Conservation (phyloP, 345 rosid species). For the Punica granatum region DNA sequence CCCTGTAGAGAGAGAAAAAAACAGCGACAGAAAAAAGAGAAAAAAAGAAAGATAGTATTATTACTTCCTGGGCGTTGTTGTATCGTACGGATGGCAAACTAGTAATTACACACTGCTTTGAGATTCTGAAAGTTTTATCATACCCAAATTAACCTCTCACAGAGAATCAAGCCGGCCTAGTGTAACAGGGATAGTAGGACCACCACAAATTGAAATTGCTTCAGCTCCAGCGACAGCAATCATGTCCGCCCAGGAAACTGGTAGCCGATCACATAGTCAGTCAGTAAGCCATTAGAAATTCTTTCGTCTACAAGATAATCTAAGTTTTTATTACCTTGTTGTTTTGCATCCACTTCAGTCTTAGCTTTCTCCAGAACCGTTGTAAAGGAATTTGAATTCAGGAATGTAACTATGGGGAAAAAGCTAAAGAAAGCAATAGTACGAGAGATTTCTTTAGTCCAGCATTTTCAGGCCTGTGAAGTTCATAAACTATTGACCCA, state of each 20-base stretch:
- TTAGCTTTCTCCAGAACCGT: conserved; percentile 83
- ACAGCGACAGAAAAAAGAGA: not conserved
- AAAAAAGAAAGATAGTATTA: not conserved
- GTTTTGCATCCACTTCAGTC: conserved; percentile 50
- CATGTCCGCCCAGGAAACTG: conserved; percentile 97
- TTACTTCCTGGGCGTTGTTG: not conserved
- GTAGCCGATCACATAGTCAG: conserved; percentile 1
- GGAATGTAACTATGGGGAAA: not conserved
- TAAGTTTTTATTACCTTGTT: conserved; percentile 40
- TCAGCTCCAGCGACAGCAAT: conserved; percentile 86
- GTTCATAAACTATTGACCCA: conserved; percentile 77
- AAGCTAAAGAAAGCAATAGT: not conserved
- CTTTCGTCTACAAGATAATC: not conserved
- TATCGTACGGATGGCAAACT: not conserved
- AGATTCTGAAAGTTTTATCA: conserved; percentile 3
- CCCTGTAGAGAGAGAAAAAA: conserved; percentile 28
- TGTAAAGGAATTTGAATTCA: conserved; percentile 26
- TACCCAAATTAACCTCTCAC: conserved; percentile 32
- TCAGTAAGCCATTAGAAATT: not conserved
- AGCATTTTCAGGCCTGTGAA: conserved; percentile 82
- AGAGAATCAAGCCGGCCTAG: conserved; percentile 70
- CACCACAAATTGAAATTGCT: conserved; percentile 88
- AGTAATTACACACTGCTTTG: not conserved
- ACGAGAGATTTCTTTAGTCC: conserved; percentile 66
- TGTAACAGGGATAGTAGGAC: conserved; percentile 62